A percentile compares a stretch with the other conserved stretches of the same genome.
Conservation (phyloP, 2,329 filamentous ascomycete genomes). For the Penicillium sp. region DNA sequence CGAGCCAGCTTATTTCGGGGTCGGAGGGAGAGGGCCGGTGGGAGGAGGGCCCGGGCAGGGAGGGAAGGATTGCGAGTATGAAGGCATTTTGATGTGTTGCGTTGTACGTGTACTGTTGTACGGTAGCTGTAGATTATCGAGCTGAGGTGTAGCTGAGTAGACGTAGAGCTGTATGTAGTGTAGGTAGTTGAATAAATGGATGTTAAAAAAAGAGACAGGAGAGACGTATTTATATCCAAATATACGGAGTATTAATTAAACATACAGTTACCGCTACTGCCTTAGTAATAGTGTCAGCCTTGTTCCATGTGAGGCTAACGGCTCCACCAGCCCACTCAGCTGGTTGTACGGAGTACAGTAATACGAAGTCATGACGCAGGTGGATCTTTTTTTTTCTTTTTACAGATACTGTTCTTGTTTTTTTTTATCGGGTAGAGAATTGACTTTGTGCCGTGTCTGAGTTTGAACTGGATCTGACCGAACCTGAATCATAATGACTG, state of each 20-base stretch:
- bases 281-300: not conserved
- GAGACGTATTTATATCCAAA: too few relatives aligned
- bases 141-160: not conserved
- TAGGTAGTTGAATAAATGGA: not conserved
- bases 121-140: not conserved
- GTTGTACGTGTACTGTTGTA: too few relatives aligned
- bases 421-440: not conserved
- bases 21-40: slow-evolving; percentile 15
- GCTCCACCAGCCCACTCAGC: not conserved
- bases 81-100: slow-evolving; percentile 10
- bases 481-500: too few relatives aligned
- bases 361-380: not conserved
- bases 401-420: not conserved
- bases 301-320: too few relatives aligned
- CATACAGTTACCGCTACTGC: too few relatives aligned
- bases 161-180: not conserved
- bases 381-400: not conserved
- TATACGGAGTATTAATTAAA: not conserved
- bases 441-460: too few relatives aligned
- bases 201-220: too few relatives aligned
- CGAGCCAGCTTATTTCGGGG: slow-evolving; percentile 13
- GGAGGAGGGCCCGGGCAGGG: slow-evolving; percentile 15
- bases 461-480: too few relatives aligned
- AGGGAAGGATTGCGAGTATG: slow-evolving; percentile 14
- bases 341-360: too few relatives aligned